These are phyloP conservation scores for Trichoderma atrobrunneum DNA, from an alignment of 2,329 filamentous ascomycete genomes.

Conservation along the genomic window DNA sequence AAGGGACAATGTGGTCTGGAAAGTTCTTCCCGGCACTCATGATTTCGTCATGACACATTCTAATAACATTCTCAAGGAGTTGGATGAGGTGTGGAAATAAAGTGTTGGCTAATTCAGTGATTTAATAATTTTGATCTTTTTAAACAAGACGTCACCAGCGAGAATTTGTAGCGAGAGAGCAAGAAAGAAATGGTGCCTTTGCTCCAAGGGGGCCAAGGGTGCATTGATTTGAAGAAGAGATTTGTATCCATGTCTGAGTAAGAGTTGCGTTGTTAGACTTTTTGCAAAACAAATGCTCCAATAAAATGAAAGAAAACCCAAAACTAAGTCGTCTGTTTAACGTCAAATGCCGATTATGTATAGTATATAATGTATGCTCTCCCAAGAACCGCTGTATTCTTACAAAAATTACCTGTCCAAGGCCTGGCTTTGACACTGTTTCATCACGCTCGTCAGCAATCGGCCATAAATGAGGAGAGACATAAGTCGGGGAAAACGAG, in stretches of 20 bases:
- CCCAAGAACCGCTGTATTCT: background rate
- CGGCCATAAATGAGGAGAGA: background rate
- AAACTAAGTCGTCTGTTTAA: background rate
- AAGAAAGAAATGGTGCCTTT: background rate
- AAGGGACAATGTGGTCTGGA: conserved; percentile 48
- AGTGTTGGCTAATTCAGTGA: background rate
- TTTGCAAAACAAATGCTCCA: background rate
- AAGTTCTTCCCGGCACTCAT: conserved; percentile 52
- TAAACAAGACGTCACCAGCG: background rate
- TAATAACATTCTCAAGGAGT: conserved; percentile 41
- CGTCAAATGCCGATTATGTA: background rate
- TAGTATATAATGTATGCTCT: background rate
- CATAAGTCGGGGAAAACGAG: background rate
- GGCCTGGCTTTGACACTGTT: conserved; percentile 58
- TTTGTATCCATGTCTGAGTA: background rate
- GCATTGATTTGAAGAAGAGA: background rate
- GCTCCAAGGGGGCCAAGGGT: background rate
- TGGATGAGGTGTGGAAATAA: conserved; percentile 48
- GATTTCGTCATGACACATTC: conserved; percentile 62
- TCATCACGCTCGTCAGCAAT: conserved; percentile 25
- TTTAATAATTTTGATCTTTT: background rate
- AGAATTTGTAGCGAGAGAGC: background rate
- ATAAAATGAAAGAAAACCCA: background rate
- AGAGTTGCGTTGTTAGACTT: background rate
- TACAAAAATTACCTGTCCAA: conserved; percentile 44